Evolutionary conservation across 164 flowering plant species (phyloP), one percentile per base, ranked within the genome.

Genomic region (Macadamia tetraphylla): DNA sequence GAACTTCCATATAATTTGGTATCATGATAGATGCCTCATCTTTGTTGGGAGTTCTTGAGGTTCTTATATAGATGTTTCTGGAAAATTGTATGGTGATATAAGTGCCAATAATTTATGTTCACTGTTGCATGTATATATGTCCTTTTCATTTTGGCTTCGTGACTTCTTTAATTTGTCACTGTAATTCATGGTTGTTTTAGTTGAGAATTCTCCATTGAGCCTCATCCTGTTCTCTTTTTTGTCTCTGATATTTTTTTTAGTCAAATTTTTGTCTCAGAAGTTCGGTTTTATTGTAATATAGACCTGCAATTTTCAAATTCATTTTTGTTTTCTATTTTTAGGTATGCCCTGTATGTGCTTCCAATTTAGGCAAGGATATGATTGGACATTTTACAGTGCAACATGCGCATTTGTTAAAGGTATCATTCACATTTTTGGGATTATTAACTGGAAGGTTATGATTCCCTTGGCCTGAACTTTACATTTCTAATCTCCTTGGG

Each of bases 261-360:
- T 1, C 13, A 9, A 9, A 3, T 46, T 4, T 9, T 11, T 46
- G 51, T 46, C 13, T 46, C 6, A 46, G 51, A 46, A 18, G 17
- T 44, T 7, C 49, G 40, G 17, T 44, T 7, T 31, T 32, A 40
- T 58, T 44, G 46, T 57, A 43, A 60, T 60, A 30, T 67, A 2
- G 44, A 46, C 49, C 10, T 32, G 35, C 44, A 9, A 40, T 17
- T 71, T n/a, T 8, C n/a, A 11, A 29, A 43, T 17, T 51, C n/a
- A 29, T 58, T 11, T 17, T 48, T 3, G 31, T 15, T 61, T 61
- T 18, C 57, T 57, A 42, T 64, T 68, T 72, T 68, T 84, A 93
- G 98, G 98, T 93, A 62, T 93, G 98, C 78, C 98, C 98, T 57
- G 68, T 88, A 15, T 93, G 98, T 80, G 97, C 97, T 11, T 88